Evolutionary conservation across 345 rosid genomes (phyloP), one percentile per base, ranked within the genome.

Genomic region (Punica granatum): DNA sequence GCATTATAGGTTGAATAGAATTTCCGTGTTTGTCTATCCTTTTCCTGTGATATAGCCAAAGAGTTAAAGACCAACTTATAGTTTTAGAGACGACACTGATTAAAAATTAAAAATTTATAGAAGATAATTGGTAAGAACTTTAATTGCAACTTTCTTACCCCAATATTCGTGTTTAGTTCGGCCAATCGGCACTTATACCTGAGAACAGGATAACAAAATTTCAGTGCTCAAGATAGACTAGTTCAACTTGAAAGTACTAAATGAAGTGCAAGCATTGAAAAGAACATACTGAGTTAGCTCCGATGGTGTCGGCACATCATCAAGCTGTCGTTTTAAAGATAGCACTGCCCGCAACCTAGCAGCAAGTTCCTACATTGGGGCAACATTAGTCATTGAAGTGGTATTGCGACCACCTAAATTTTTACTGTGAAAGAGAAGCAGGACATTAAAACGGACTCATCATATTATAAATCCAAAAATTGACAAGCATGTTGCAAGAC

Each of bases 241-340:
- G 48, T 25, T n/a, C 23, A 7, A n/a, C 13, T 33, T 34, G 60
- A 64, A 54, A 64, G 48, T 39, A 41, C 64, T 33, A 39, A 64
- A 61, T 34, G 43, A 54, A 67, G 37, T 49, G 56, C 59, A 39
- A 48, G 37, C 33, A 41, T 49, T 37, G 15, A 7, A 54, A 66
- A 30, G n/a, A 73, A 58, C 97, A 75, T 87, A 92, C 98, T 88
- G 98, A 63, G 81, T 78, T 48, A 88, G 90, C 69, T 92, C 97
- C 39, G 88, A 79, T 26, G 84, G 92, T 66, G 85, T 81, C 65
- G 98, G 92, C 51, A 81, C 80, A 62, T 90, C 85, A 78, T 76
- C 96, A 73, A 87, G 83, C 77, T 81, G 79, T 72, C 79, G 76
- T 79, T 81, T 92, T 69, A 87, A 61, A 2, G 86, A 83, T 25